A percentile compares a stretch with the other conserved stretches of the same genome.
Conservation (phyloP, 106 monocot genomes). For the Allium fistulosum region DNA sequence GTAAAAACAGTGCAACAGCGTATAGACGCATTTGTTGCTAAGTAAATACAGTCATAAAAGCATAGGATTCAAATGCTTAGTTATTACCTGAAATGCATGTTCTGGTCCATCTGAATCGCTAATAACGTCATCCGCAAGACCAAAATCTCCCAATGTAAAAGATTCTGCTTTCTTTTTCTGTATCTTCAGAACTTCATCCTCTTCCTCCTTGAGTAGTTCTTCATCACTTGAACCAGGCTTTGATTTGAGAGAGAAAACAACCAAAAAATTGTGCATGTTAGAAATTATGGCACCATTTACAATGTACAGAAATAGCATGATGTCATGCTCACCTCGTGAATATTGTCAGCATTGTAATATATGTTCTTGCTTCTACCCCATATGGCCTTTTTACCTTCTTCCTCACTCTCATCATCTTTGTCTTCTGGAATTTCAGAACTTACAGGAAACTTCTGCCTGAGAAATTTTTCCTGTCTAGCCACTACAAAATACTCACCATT, state of each 20-base stretch:
- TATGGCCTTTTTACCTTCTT: slow-evolving; percentile 25
- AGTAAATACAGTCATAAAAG: too few species aligned
- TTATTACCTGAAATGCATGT: slow-evolving; percentile 33
- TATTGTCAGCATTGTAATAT: slow-evolving; percentile 66
- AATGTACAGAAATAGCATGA: background rate
- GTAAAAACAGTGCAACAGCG: too few species aligned
- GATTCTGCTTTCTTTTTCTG: slow-evolving; percentile 64
- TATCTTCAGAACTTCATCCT: slow-evolving; percentile 56
- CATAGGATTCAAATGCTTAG: background rate
- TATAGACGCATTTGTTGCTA: too few species aligned
- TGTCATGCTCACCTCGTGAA: slow-evolving; percentile 48
- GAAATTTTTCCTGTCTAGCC: slow-evolving; percentile 61
- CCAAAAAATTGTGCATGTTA: background rate
- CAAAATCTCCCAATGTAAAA: slow-evolving; percentile 65
- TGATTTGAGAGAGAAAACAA: slow-evolving; percentile 4
- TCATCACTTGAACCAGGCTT: slow-evolving; percentile 82
- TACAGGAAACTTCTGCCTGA: slow-evolving; percentile 54
- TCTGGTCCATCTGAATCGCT: slow-evolving; percentile 27
- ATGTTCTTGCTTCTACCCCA: slow-evolving; percentile 62
- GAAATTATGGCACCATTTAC: background rate
- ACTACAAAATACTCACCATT: slow-evolving; percentile 11
- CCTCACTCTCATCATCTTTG: slow-evolving; percentile 31
- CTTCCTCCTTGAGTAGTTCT: slow-evolving; percentile 63
- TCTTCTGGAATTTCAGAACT: slow-evolving; percentile 51
- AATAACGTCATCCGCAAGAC: slow-evolving; percentile 44